phyloP scores from a whole-genome alignment of 2,329 filamentous ascomycete species.

The Delphinella strobiligena region DNA sequence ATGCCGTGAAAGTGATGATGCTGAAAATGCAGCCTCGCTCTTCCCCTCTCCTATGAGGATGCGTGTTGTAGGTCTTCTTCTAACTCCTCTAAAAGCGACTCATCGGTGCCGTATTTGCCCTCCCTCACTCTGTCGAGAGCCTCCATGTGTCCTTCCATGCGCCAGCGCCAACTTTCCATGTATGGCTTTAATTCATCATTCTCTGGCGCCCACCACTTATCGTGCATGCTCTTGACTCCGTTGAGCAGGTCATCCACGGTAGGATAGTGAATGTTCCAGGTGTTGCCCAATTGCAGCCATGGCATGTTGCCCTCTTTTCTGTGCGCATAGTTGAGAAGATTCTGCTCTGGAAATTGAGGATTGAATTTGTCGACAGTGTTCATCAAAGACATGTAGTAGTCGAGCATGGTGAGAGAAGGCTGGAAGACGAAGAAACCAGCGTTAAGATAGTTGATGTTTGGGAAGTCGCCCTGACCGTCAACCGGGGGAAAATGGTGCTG shows the following conservation, averaged over 20 bases:
- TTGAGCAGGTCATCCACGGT: slow-evolving; percentile 24
- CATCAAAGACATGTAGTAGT: slow-evolving; percentile 21
- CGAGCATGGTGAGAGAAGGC: slow-evolving; percentile 17
- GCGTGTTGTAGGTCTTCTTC: too few relatives aligned
- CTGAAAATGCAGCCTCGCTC: too few relatives aligned
- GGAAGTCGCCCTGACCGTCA: slow-evolving; percentile 16
- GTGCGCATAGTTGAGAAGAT: slow-evolving; percentile 25
- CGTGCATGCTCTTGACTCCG: slow-evolving; percentile 25
- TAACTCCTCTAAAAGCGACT: too few relatives aligned
- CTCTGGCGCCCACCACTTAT: slow-evolving; percentile 28
- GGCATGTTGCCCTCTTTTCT: slow-evolving; percentile 27
- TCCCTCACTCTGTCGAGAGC: too few relatives aligned
- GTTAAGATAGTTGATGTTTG: slow-evolving; percentile 18
- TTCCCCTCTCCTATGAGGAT: too few relatives aligned
- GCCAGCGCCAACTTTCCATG: slow-evolving; percentile 21
- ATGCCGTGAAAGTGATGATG: too few relatives aligned
- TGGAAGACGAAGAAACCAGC: slow-evolving; percentile 24
- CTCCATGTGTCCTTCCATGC: slow-evolving; percentile 25
- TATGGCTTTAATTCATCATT: slow-evolving; percentile 20
- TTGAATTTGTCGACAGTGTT: slow-evolving; percentile 19
- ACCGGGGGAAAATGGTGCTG: slow-evolving; percentile 21
- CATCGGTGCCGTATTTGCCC: too few relatives aligned
- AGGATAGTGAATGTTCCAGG: slow-evolving; percentile 27
- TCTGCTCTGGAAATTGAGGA: slow-evolving; percentile 23
- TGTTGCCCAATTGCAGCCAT: slow-evolving; percentile 24